phyloP scores from a whole-genome alignment of 129 eudicot species.

The carrot (Daucus carota) region DH1_v3.0 NC_030386.2:37919501-37920000 shows the following conservation, averaged over 20 bases:
- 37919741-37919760: slow-evolving; percentile 63
- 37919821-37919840: background rate
- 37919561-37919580: slow-evolving; percentile 89
- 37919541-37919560: slow-evolving; percentile 36
- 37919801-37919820: background rate
- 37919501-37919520: background rate
- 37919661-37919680: slow-evolving; percentile 35
- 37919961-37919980: background rate
- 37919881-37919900: slow-evolving; percentile 75
- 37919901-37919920: slow-evolving; percentile 67
- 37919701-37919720: slow-evolving; percentile 51
- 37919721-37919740: slow-evolving; percentile 88
- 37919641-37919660: slow-evolving; percentile 89
- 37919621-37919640: slow-evolving; percentile 44
- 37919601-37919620: slow-evolving; percentile 59
- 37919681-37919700: slow-evolving; percentile 13
- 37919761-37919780: slow-evolving; percentile 66
- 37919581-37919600: slow-evolving; percentile 79
- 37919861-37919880: slow-evolving; percentile 62
- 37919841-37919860: background rate
- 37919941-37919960: slow-evolving; percentile 43
- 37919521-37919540: background rate
- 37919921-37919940: slow-evolving; percentile 94
- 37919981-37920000: background rate
- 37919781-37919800: slow-evolving; percentile 8